Evolutionary conservation across 2,329 filamentous ascomycete genomes (phyloP).

Genomic region (Fusarium musae): DNA sequence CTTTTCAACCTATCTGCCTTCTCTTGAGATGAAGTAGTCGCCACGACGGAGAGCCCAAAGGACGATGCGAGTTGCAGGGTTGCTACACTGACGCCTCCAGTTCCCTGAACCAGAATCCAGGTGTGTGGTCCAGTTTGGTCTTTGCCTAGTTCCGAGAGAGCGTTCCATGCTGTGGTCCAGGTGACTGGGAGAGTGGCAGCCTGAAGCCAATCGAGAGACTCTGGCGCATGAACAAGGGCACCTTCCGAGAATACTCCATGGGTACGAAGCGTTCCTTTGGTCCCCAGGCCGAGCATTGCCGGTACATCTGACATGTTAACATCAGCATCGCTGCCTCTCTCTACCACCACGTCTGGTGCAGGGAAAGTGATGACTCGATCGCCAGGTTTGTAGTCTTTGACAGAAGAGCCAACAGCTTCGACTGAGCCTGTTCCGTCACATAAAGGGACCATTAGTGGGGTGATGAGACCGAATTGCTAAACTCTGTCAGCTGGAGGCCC

Average conservation of each 20-base stretch:
- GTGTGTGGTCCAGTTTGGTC: conserved; percentile 51
- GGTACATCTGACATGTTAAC: conserved; percentile 40
- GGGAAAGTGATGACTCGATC: conserved; percentile 67
- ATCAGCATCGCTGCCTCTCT: conserved; percentile 39
- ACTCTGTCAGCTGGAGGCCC: not conserved
- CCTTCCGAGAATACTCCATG: conserved; percentile 67
- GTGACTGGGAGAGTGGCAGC: conserved; percentile 61
- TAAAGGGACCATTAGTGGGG: conserved; percentile 45
- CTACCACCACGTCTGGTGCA: conserved; percentile 25
- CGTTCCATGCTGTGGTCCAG: conserved; percentile 63
- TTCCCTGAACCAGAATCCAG: conserved; percentile 53
- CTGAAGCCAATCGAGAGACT: conserved; percentile 50
- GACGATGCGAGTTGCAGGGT: conserved; percentile 57
- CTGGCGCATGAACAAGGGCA: conserved; percentile 65
- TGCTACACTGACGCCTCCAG: conserved; percentile 53
- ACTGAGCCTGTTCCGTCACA: conserved; percentile 58
- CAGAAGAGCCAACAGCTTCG: conserved; percentile 62
- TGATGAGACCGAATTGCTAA: conserved; percentile 39
- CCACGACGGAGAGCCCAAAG: conserved; percentile 64
- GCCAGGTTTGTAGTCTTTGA: conserved; percentile 58
- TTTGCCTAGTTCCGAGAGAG: conserved; percentile 58
- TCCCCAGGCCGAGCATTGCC: conserved; percentile 65
- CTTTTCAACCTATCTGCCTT: conserved; percentile 64
- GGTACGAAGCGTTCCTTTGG: conserved; percentile 68
- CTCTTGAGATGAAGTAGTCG: conserved; percentile 66